Conservation (phyloP, 805 yeast genomes). For the Wickerhamiella nectarea region DNA sequence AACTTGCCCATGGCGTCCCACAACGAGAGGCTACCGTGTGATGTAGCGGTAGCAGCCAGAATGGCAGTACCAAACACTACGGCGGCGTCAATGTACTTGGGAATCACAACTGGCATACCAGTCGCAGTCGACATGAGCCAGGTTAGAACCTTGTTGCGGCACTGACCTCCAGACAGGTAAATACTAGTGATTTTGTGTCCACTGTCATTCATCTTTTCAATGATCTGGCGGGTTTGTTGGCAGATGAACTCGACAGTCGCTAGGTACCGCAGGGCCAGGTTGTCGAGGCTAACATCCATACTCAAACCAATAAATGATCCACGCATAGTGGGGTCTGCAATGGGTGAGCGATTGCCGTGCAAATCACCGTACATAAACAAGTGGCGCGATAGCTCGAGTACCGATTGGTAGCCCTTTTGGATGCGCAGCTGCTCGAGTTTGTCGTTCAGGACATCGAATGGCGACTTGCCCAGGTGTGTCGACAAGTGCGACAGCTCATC, state of each 20-base stretch:
- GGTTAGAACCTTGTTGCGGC: slow-evolving; percentile 81
- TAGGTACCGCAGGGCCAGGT: slow-evolving; percentile 70
- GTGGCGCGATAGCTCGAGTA: slow-evolving; percentile 69
- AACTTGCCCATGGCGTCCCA: slow-evolving; percentile 81
- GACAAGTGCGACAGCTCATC: slow-evolving; percentile 54
- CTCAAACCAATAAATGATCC: slow-evolving; percentile 87
- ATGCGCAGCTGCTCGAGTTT: slow-evolving; percentile 52
- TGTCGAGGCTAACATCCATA: slow-evolving; percentile 78
- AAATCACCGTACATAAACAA: slow-evolving; percentile 89
- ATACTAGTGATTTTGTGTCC: slow-evolving; percentile 70
- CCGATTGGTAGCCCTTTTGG: slow-evolving; percentile 48
- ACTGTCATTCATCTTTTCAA: slow-evolving; percentile 63
- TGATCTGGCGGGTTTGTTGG: slow-evolving; percentile 91
- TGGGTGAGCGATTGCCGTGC: slow-evolving; percentile 95
- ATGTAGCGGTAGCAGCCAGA: slow-evolving; percentile 88
- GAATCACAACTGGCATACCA: slow-evolving; percentile 80
- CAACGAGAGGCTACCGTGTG: slow-evolving; percentile 35
- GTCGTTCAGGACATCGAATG: slow-evolving; percentile 72
- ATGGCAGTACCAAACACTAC: slow-evolving; percentile 94
- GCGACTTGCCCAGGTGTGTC: slow-evolving; percentile 46
- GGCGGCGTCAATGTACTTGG: slow-evolving; percentile 90
- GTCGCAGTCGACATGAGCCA: slow-evolving; percentile 86
- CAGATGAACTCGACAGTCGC: slow-evolving; percentile 97
- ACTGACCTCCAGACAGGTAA: slow-evolving; percentile 93
- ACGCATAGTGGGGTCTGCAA: slow-evolving; percentile 87